Evolutionary conservation across 257 asterid genomes (phyloP).

Genomic region (Capsicum pubescens): DNA sequence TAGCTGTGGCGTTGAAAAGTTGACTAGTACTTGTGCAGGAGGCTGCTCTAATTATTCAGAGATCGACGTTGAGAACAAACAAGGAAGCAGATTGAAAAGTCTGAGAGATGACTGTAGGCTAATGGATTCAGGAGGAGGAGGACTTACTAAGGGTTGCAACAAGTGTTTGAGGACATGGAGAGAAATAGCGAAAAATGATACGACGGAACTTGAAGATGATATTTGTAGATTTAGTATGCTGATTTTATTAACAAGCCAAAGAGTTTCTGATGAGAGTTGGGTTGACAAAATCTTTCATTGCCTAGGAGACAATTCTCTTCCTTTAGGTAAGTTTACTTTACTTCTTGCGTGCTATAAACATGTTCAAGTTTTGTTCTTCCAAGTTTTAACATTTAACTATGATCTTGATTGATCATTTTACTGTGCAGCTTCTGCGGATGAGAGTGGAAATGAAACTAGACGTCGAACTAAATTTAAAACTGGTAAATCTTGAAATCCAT

Average conservation of each 20-base stretch:
- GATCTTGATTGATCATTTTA: neutral
- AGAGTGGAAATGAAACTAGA: conserved; percentile 6
- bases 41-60: conserved; percentile 63
- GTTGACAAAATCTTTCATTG: conserved; percentile 38
- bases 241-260: conserved; percentile 54
- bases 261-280: conserved; percentile 24
- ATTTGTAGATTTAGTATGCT: conserved; percentile 60
- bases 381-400: neutral
- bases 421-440: conserved; percentile 6
- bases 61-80: conserved; percentile 45
- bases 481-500: conserved; percentile 9
- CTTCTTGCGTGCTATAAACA: neutral
- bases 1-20: conserved; percentile 62
- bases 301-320: conserved; percentile 51
- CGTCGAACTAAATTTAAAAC: neutral
- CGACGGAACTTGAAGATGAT: conserved; percentile 34
- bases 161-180: conserved; percentile 57
- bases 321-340: conserved; percentile 46
- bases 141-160: conserved; percentile 42
- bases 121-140: conserved; percentile 39
- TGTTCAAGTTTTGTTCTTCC: neutral
- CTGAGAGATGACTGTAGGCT: conserved; percentile 50
- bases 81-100: conserved; percentile 41
- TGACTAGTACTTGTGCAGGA: conserved; percentile 55
- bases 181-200: conserved; percentile 34